phyloP scores from a whole-genome alignment of 345 rosid genomes.

The Chamaenerion angustifolium region DNA sequence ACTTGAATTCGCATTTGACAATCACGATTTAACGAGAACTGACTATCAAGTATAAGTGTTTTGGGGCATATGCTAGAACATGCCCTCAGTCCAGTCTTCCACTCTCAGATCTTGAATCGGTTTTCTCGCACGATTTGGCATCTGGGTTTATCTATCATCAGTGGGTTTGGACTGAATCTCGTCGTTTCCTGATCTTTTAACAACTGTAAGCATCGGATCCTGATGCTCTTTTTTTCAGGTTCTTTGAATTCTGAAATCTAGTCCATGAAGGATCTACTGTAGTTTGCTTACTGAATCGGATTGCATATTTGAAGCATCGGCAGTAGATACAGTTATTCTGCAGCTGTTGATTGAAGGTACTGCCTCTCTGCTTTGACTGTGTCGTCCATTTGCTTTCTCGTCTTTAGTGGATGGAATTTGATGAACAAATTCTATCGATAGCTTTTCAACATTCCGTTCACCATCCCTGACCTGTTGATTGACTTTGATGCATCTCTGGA shows the following conservation, averaged over 20 bases:
- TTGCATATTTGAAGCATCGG: slow-evolving; percentile 3
- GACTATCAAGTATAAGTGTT: neutral
- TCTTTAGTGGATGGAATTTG: slow-evolving; percentile 7
- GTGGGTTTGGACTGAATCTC: slow-evolving; percentile 1
- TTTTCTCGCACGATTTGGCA: slow-evolving; percentile 41
- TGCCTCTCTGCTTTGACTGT: slow-evolving; percentile 11
- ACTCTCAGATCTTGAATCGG: slow-evolving; percentile 51
- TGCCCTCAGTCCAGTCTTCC: slow-evolving; percentile 38
- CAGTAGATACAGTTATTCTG: slow-evolving; percentile 11
- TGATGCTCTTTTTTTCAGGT: slow-evolving; percentile 23
- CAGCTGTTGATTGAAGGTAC: slow-evolving; percentile 30
- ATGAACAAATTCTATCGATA: neutral
- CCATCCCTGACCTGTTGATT: neutral
- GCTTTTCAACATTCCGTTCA: neutral
- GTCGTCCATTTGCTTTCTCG: slow-evolving; percentile 6
- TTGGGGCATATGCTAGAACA: slow-evolving; percentile 35
- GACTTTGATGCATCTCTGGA: neutral
- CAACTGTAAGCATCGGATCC: slow-evolving; percentile 22
- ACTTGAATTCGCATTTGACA: slow-evolving; percentile 28
- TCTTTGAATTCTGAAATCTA: slow-evolving; percentile 20
- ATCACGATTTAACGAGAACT: slow-evolving; percentile 7
- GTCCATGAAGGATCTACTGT: slow-evolving; percentile 44
- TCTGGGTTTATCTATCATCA: slow-evolving; percentile 16
- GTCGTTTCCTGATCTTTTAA: slow-evolving; percentile 42
- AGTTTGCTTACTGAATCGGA: slow-evolving; percentile 33